A percentile compares a stretch with the other conserved stretches of the same genome.
Conservation (phyloP, 257 asterid genomes). For the Primulina eburnea region DNA sequence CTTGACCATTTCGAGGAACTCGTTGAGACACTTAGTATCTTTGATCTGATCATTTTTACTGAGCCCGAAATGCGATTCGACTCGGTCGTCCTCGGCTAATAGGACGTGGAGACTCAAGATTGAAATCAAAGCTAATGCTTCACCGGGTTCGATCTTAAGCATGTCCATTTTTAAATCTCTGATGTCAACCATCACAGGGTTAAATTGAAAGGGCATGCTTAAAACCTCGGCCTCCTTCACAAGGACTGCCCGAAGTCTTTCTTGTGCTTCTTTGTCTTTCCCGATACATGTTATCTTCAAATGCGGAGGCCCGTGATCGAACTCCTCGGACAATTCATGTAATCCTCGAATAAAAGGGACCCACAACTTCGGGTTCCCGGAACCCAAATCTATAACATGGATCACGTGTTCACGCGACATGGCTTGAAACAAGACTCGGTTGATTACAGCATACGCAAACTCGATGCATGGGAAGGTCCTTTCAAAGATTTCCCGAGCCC, state of each 20-base stretch:
- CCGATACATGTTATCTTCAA: conserved; percentile 41
- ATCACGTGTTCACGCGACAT: conserved; percentile 29
- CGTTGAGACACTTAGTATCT: conserved; percentile 31
- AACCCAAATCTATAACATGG: conserved; percentile 51
- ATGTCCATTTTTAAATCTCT: conserved; percentile 36
- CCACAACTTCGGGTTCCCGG: conserved; percentile 43
- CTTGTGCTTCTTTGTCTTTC: conserved; percentile 29
- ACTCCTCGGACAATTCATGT: conserved; percentile 25
- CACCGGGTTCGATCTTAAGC: conserved; percentile 37
- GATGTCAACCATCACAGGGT: conserved; percentile 27
- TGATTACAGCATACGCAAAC: conserved; percentile 36
- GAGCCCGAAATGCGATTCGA: conserved; percentile 31
- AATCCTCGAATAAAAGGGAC: conserved; percentile 36
- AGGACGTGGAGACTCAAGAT: conserved; percentile 40
- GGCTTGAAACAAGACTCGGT: conserved; percentile 32
- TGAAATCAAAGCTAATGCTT: conserved; percentile 45
- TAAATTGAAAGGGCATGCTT: conserved; percentile 37
- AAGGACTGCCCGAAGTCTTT: conserved; percentile 27
- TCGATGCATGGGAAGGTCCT: conserved; percentile 37
- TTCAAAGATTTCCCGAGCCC: conserved; percentile 26
- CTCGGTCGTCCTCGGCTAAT: conserved; percentile 45
- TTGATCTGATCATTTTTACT: conserved; percentile 27
- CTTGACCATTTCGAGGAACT: conserved; percentile 37
- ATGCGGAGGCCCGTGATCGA: conserved; percentile 33
- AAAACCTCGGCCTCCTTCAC: conserved; percentile 42